Conservation (phyloP, 2,329 filamentous ascomycete species). For the Cladophialophora immunda region DNA sequence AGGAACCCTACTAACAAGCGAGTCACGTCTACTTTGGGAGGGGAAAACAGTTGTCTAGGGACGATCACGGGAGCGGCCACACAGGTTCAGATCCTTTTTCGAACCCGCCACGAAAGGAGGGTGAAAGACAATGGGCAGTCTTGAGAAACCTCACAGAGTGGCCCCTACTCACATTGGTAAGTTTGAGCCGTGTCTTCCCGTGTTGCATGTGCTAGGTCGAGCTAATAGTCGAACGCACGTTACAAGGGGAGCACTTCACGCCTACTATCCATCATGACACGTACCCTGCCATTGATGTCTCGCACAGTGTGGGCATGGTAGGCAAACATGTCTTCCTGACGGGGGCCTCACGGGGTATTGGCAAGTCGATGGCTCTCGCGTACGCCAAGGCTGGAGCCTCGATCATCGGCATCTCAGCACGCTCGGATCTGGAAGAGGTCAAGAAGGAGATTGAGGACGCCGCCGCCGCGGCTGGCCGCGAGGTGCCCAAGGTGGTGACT, state of each 20-base stretch:
- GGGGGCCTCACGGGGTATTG: not conserved
- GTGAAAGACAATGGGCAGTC: slow-evolving; percentile 3
- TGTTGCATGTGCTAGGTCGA: not conserved
- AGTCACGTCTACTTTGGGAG: not conserved
- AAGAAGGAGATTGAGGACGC: not conserved
- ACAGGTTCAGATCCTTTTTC: too few species aligned
- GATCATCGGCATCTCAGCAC: not conserved
- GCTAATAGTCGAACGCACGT: too few species aligned
- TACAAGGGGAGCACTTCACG: not conserved
- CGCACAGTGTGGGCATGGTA: not conserved
- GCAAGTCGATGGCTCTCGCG: not conserved
- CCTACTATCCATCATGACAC: slow-evolving; percentile 7
- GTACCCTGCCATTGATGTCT: not conserved
- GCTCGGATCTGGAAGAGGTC: not conserved
- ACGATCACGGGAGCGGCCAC: not conserved
- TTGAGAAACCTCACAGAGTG: not conserved
- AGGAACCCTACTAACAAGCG: not conserved
- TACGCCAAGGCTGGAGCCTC: not conserved
- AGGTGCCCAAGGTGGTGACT: slow-evolving; percentile 4
- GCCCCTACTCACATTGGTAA: not conserved
- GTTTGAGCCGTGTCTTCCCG: not conserved
- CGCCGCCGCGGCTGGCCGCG: not conserved
- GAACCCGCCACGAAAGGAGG: not conserved
- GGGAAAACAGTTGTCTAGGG: not conserved
- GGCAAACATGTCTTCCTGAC: slow-evolving; percentile 11